A percentile compares a stretch with the other conserved stretches of the same genome.
Conservation (phyloP, 306 rosid species). For the Ceratonia siliqua region DNA sequence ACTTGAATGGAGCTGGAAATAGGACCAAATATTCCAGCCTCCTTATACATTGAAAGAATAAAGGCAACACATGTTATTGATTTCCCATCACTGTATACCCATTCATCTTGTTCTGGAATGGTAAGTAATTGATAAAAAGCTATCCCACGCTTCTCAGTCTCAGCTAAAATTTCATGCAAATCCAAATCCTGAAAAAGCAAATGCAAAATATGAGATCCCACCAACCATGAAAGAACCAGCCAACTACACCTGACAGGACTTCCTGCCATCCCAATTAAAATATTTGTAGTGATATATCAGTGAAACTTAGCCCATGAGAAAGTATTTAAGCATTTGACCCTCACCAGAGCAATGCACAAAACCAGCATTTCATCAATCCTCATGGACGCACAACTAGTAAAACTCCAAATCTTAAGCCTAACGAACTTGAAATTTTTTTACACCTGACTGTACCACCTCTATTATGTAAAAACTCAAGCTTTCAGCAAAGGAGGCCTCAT, state of each 20-base stretch:
- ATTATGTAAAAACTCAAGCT: conserved; percentile 4
- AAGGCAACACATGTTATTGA: conserved; percentile 94
- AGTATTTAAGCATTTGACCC: conserved; percentile 5
- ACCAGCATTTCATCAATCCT: conserved; percentile 1
- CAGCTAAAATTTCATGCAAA: conserved; percentile 70
- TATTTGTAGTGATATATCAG: conserved; percentile 6
- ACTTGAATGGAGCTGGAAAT: conserved; percentile 80
- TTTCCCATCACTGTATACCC: conserved; percentile 96
- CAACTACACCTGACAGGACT: conserved; percentile 7
- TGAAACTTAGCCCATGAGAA: conserved; percentile 2
- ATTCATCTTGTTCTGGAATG: conserved; percentile 93
- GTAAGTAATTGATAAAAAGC: conserved; percentile 81
- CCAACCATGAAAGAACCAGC: neutral
- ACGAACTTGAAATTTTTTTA: neutral
- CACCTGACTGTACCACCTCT: neutral
- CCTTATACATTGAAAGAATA: conserved; percentile 92
- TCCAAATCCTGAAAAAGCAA: conserved; percentile 67
- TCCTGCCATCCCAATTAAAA: neutral
- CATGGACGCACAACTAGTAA: neutral
- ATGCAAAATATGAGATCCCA: neutral
- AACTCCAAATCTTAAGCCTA: neutral
- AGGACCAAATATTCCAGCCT: conserved; percentile 82
- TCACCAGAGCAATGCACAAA: neutral
- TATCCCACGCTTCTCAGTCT: conserved; percentile 82
- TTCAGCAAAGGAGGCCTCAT: neutral